Conservation (phyloP, 345 rosid genomes). For the Eucalyptus fibrosa region DNA sequence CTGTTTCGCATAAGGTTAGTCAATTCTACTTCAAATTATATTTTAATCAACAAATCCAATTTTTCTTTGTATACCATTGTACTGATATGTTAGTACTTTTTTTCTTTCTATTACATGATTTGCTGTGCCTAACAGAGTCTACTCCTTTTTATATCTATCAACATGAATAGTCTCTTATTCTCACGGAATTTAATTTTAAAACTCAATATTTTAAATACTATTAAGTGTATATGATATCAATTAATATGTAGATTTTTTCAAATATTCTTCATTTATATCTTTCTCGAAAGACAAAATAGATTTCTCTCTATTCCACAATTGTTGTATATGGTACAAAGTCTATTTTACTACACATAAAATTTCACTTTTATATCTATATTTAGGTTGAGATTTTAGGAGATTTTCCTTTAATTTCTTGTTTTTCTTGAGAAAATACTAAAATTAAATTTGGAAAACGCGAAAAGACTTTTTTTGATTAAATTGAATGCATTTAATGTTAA, state of each 20-base stretch:
- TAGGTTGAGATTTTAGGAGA: not conserved
- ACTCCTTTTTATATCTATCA: not conserved
- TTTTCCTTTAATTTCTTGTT: not conserved
- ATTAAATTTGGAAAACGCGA: not conserved
- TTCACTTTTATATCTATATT: not conserved
- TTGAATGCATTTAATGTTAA: not conserved
- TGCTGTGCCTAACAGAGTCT: not conserved
- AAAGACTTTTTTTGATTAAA: not conserved
- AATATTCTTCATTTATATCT: not conserved
- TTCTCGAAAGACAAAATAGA: not conserved
- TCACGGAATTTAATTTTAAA: not conserved
- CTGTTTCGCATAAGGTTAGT: not conserved
- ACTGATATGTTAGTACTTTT: not conserved
- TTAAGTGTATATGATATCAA: not conserved
- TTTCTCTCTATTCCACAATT: not conserved
- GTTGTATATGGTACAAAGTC: accelerated
- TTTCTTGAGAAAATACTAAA: not conserved
- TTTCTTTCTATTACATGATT: not conserved
- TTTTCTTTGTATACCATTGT: accelerated
- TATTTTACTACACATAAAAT: not conserved
- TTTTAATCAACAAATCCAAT: not conserved
- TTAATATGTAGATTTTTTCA: not conserved
- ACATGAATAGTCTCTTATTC: not conserved
- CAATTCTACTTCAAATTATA: not conserved
- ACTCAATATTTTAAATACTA: not conserved